Evolutionary conservation across 495 filamentous ascomycete species (phyloP).

Genomic region (Penicillium malachiteum): DNA sequence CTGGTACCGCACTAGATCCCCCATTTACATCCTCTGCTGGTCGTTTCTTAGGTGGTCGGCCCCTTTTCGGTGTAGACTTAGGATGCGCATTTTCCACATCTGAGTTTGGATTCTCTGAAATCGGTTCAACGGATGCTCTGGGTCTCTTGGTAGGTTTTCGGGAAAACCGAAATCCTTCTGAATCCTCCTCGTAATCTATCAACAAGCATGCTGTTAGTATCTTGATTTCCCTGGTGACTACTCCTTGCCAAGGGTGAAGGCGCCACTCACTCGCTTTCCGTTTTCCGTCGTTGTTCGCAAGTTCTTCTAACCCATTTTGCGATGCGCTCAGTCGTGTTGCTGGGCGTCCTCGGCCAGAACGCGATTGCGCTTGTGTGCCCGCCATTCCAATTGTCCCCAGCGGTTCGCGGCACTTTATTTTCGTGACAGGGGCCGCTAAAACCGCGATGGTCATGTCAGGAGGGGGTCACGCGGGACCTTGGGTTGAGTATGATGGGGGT

Average conservation of each 20-base stretch:
- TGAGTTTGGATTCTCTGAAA: constrained; percentile 22
- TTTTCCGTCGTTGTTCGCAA: constrained; percentile 34
- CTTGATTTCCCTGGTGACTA: background rate
- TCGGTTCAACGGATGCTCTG: constrained; percentile 27
- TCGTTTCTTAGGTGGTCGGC: constrained; percentile 41
- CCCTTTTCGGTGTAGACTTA: constrained; percentile 37
- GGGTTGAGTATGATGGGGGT: constrained; percentile 5
- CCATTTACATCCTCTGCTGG: constrained; percentile 23
- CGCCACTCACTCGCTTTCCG: constrained; percentile 46
- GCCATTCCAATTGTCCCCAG: constrained; percentile 46
- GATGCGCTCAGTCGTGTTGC: constrained; percentile 42
- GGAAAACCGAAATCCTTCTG: constrained; percentile 55
- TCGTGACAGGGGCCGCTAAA: constrained; percentile 38
- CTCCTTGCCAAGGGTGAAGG: background rate
- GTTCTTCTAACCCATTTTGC: constrained; percentile 33
- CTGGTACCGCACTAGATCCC: constrained; percentile 7
- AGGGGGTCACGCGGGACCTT: constrained; percentile 15
- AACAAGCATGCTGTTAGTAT: background rate
- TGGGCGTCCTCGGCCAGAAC: constrained; percentile 25
- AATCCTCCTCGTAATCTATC: constrained; percentile 54
- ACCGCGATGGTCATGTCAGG: constrained; percentile 51
- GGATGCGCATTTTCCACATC: constrained; percentile 32
- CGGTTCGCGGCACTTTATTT: constrained; percentile 47
- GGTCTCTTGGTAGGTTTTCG: constrained; percentile 47
- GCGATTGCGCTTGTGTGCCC: constrained; percentile 44